Percentiles rank a stretch among this genome's conserved stretches.
These are phyloP conservation scores for Aotearoamyces nothofagi DNA, from an alignment of 2,329 filamentous ascomycete species.

Conservation along the genomic window DNA sequence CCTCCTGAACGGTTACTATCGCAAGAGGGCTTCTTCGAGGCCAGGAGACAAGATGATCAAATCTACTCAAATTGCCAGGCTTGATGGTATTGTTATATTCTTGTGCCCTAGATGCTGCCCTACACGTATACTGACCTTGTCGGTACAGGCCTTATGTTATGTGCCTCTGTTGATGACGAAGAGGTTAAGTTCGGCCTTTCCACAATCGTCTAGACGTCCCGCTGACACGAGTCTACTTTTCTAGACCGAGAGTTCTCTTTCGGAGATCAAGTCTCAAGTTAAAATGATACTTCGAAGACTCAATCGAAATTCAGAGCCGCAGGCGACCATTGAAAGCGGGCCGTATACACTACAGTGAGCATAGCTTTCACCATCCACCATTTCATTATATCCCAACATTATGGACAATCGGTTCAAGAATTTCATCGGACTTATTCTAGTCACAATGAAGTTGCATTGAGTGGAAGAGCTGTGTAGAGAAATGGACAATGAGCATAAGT, in stretches of 20 bases:
- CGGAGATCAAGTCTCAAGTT: constrained; percentile 79
- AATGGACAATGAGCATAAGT: too few relatives aligned
- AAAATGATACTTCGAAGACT: constrained; percentile 83
- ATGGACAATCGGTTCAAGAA: too few relatives aligned
- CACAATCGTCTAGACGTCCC: not conserved
- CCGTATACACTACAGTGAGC: constrained; percentile 66
- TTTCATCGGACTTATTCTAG: too few relatives aligned
- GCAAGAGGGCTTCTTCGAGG: not conserved
- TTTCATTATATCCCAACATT: too few relatives aligned
- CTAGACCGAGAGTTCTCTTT: constrained; percentile 57
- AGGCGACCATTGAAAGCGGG: constrained; percentile 82
- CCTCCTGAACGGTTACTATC: too few relatives aligned
- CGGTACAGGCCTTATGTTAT: constrained; percentile 71
- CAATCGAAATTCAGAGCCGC: constrained; percentile 74
- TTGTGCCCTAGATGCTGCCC: too few relatives aligned
- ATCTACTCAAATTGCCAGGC: constrained; percentile 85
- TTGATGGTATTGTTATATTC: constrained; percentile 87
- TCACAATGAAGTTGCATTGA: too few relatives aligned
- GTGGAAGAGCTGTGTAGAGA: too few relatives aligned
- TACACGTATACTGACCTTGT: constrained; percentile 7
- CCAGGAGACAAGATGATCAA: constrained; percentile 39
- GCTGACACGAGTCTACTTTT: not conserved
- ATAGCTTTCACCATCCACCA: constrained; percentile 1
- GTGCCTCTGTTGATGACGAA: constrained; percentile 87
- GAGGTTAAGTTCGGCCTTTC: constrained; percentile 30